Evolutionary conservation across 306 rosid species (phyloP), one percentile per base, ranked within the genome.

Genomic region (Cicer bijugum): DNA sequence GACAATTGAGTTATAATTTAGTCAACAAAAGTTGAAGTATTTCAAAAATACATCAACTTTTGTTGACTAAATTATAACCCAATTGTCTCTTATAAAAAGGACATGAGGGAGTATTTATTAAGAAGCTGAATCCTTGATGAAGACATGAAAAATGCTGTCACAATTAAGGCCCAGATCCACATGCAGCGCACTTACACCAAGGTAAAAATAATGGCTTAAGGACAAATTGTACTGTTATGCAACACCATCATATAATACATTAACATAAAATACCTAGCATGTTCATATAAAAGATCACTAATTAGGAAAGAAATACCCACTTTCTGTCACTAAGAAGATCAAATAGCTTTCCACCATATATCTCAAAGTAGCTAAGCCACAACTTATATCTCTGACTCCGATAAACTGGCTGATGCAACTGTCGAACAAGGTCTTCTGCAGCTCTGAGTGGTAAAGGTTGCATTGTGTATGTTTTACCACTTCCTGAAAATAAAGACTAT

Each of bases 361-460:
- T 95, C 89, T 95, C 99, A 73, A 95, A 95, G 86, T 83, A 95
- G 90, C 99, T 95, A 75, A 95, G 99, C 99, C 99, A 95, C 89
- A 95, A 82, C 84, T 95, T 95, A 80, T 86, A 95, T 86, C 82
- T 87, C 83, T 95, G 97, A 78, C 88, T 92, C 58, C 85, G 92
- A 82, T 91, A 90, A 72, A 86, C 82, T 80, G 99, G 97, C 83
- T 84, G 97, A 82, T 87, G 93, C 85, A 95, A 85, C 79, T 85
- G 82, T 77, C 91, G 89, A 70, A 92, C 93, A 58, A 95, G 90
- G 86, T 95, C 92, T 84, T 87, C 90, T 12, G 85, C 92, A 83
- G 99, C 99, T 82, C 99, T 83, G 83, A 95, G 86, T 61, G 99
- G 99, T 77, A 95, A 84, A 7, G 99, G 99, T 80, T 95, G 96